Conservation (phyloP, 257 asterid species). For the Anisodus acutangulus region DNA sequence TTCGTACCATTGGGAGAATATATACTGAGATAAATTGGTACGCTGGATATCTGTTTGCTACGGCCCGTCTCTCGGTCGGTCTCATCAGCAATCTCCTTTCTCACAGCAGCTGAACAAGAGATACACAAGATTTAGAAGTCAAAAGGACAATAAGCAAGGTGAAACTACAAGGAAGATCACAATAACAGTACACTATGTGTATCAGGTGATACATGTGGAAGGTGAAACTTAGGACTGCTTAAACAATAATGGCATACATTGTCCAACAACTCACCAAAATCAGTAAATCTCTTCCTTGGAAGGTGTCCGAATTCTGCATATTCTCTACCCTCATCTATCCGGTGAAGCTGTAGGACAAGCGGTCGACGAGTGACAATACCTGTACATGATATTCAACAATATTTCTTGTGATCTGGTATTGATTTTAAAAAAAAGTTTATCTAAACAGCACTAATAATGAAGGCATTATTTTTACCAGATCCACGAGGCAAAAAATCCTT, state of each 20-base stretch:
- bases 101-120: constrained; percentile 77
- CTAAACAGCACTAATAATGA: constrained; percentile 1
- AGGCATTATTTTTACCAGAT: constrained; percentile 63
- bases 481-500: constrained; percentile 99
- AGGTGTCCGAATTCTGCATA: constrained; percentile 99
- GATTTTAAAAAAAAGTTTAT: not conserved
- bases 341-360: constrained; percentile 94
- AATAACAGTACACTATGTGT: not conserved
- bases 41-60: constrained; percentile 75
- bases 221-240: not conserved
- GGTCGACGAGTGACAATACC: constrained; percentile 99
- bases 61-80: constrained; percentile 98
- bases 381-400: constrained; percentile 35
- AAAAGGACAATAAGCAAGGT: not conserved
- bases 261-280: constrained; percentile 67
- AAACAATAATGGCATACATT: not conserved
- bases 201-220: not conserved
- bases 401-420: not conserved
- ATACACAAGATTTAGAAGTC: constrained; percentile 34
- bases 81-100: constrained; percentile 91
- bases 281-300: constrained; percentile 81
- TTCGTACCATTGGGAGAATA: constrained; percentile 80
- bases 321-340: constrained; percentile 84
- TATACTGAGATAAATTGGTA: constrained; percentile 95
- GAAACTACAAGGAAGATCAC: not conserved